Base-by-base conservation (phyloP, 2,329 filamentous ascomycete species). In the Dothistroma septosporum region DNA sequence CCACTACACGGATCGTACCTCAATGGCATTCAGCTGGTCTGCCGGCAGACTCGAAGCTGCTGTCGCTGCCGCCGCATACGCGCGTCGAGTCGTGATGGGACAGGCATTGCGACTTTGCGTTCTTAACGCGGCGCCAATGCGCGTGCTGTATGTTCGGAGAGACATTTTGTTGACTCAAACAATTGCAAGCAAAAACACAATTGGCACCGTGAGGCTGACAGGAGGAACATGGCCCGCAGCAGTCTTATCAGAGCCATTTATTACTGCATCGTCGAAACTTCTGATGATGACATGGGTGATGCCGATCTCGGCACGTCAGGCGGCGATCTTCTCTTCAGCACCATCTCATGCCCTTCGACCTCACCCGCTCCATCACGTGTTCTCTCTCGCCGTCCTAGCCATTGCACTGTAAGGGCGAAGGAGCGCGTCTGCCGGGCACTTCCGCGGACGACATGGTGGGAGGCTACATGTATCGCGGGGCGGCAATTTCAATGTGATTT, bases 11-110 rank as follows among this genome's bases (percentile, higher is more conserved):
- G 12, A 31, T 46, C 59, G n/a, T 46, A 69, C 68, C 65, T 69
- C 68, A 54, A 68, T 68, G 21, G 65, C 62, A 52, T 62, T 71
- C 61, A 75, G 74, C 44, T 77, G 63, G 64, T 73, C 70, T 53
- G 73, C 69, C 22, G 77, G 76, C 58, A 79, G 71, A 64, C 70
- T 78, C 21, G 77, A 79, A 35, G 74, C 73, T 58, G 75, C 74
- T 35, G 76, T 72, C 14, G 74, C 74, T 21, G 74, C 71, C 21
- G 76, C 76, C 37, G 76, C 64, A 59, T 65, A 65, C 53, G 58
- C 60, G 59, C 68, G 61, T 48, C 60, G 57, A 57, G 63, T 58
- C 12, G 35, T 35, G 12, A 32, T 28, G 12, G 49, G 31, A 19
- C 57, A 52, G 11, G 53, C 44, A 21, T 49, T 32, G 47, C 55